phyloP scores from a whole-genome alignment of 805 yeast genomes.

The Lipomyces mesembrius region DNA sequence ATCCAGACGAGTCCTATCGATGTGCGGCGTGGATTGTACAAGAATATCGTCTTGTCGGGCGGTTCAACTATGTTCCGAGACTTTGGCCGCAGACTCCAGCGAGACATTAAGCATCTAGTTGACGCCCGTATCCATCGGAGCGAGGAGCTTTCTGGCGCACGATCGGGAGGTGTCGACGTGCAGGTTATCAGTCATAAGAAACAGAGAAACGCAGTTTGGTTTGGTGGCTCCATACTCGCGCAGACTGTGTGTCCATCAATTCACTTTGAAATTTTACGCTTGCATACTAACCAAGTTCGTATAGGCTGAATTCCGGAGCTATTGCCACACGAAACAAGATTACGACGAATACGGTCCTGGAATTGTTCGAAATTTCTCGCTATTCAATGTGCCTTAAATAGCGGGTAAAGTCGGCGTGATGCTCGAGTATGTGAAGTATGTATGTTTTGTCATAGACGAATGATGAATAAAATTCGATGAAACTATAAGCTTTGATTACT shows the following conservation, averaged over 20 bases:
- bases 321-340: conserved; percentile 95
- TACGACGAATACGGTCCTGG: conserved; percentile 98
- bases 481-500: background rate
- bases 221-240: conserved; percentile 95
- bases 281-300: conserved; percentile 13
- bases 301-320: conserved; percentile 81
- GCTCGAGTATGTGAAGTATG: background rate
- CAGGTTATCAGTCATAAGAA: conserved; percentile 96
- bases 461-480: background rate
- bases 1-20: conserved; percentile 96
- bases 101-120: conserved; percentile 86
- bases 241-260: conserved; percentile 61
- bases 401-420: background rate
- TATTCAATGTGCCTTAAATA: conserved; percentile 81
- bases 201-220: conserved; percentile 99
- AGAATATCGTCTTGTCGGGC: conserved; percentile 93
- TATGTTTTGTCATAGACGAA: background rate
- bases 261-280: background rate
- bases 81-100: conserved; percentile 95
- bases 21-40: conserved; percentile 94
- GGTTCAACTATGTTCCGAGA: conserved; percentile 99
- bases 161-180: conserved; percentile 93
- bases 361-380: conserved; percentile 94
- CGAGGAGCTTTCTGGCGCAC: conserved; percentile 72
- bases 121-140: conserved; percentile 84